A percentile compares a stretch with the other conserved stretches of the same genome.
Conservation (phyloP, 1,139 yeast genomes). For the Protomyces macrosporus region DNA sequence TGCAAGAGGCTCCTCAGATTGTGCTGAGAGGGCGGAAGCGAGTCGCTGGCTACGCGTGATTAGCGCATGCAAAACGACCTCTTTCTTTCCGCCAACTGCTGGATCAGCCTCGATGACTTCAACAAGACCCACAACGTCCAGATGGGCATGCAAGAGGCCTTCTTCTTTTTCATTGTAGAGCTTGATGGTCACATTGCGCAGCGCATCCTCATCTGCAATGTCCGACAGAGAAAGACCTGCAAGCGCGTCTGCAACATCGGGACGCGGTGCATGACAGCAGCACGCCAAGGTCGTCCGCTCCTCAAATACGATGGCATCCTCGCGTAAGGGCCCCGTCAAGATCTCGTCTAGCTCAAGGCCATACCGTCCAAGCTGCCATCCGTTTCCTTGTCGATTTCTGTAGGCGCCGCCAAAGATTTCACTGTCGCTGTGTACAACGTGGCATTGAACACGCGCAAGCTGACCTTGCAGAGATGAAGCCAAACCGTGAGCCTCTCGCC, state of each 20-base stretch:
- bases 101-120: not conserved
- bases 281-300: conserved; percentile 11
- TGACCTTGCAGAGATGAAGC: not conserved
- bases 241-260: not conserved
- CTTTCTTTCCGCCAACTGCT: not conserved
- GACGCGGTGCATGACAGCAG: not conserved
- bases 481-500: not conserved
- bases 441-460: conserved; percentile 5
- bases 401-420: conserved; percentile 20
- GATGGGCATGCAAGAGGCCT: conserved; percentile 16
- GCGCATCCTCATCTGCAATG: not conserved
- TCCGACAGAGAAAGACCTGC: not conserved
- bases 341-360: conserved; percentile 7
- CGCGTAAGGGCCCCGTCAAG: not conserved
- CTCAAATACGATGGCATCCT: conserved; percentile 7
- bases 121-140: conserved; percentile 13
- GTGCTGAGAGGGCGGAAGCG: conserved; percentile 1
- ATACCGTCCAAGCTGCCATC: conserved; percentile 22
- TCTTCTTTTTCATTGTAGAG: conserved; percentile 21
- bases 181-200: not conserved
- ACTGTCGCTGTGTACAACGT: conserved; percentile 17
- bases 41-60: conserved; percentile 14
- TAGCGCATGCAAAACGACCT: conserved; percentile 3
- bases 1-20: not conserved
- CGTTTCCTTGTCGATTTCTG: not conserved